Evolutionary conservation across 208 protist species (phyloP).

Genomic region (Porcisia deanei): DNA sequence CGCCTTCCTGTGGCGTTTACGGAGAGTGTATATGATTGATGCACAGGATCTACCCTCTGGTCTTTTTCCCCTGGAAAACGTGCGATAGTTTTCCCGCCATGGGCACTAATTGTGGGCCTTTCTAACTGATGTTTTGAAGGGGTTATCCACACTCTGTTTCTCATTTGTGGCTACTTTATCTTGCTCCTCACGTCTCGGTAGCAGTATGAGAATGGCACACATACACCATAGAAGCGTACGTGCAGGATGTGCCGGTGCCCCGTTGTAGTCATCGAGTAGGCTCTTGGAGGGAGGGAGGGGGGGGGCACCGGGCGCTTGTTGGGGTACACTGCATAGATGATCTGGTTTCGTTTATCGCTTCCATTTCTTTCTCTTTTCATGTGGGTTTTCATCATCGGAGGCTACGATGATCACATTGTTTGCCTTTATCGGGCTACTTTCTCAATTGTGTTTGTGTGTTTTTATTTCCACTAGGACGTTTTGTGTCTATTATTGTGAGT

Average conservation of each 20-base stretch:
- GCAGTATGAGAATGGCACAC: background rate
- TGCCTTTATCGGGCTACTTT: background rate
- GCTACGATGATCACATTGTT: background rate
- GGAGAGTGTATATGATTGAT: background rate
- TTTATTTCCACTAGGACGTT: background rate
- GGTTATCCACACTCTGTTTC: background rate
- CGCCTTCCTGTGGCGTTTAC: background rate
- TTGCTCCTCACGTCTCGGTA: background rate
- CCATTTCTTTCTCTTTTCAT: conserved; percentile 3
- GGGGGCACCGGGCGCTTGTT: background rate
- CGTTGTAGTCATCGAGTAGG: background rate
- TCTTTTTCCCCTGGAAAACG: background rate
- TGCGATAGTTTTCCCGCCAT: background rate
- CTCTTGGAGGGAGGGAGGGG: too few species aligned
- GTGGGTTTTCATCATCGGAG: background rate
- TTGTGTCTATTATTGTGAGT: background rate
- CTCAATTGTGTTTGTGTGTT: background rate
- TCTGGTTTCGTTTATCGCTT: conserved; percentile 6
- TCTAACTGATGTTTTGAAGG: background rate
- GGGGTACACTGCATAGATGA: conserved; percentile 5
- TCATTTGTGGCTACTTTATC: background rate
- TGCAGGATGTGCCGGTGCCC: background rate
- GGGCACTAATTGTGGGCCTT: background rate
- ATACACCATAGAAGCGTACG: conserved; percentile 15
- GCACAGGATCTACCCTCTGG: background rate